Percentiles rank a stretch among this genome's conserved stretches.
These are phyloP conservation scores for Roridomyces roridus DNA, from an alignment of 768 basidiomycete genomes.

Conservation along the genomic window DNA sequence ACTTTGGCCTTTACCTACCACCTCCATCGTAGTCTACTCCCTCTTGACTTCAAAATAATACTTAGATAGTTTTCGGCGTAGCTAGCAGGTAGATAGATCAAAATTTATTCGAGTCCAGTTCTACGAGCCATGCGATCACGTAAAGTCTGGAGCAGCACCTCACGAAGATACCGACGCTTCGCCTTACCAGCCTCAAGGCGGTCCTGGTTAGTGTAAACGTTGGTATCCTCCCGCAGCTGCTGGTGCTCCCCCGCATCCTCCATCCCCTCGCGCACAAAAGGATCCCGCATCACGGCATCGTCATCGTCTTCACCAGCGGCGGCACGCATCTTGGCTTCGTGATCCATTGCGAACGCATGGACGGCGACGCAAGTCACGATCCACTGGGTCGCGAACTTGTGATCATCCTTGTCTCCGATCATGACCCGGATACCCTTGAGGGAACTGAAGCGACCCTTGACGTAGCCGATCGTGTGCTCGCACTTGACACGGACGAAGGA, in stretches of 20 bases:
- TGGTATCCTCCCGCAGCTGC: too few species aligned
- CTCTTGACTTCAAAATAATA: too few species aligned
- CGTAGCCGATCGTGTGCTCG: constrained; percentile 1
- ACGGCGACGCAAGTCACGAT: background rate
- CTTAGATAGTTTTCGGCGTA: too few species aligned
- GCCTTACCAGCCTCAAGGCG: background rate
- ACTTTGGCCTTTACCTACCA: background rate
- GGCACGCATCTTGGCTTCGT: background rate
- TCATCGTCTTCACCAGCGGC: background rate
- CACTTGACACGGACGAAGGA: background rate
- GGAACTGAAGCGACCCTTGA: background rate
- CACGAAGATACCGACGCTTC: background rate
- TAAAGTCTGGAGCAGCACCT: background rate
- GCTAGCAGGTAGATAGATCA: too few species aligned
- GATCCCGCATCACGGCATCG: background rate
- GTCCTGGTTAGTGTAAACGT: background rate
- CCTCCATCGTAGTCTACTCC: too few species aligned
- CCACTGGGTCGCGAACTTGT: constrained; percentile 1
- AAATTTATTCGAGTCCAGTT: too few species aligned
- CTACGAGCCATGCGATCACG: background rate
- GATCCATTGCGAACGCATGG: background rate
- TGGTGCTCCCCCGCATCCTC: too few species aligned
- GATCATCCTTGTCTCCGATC: background rate
- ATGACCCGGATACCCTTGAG: background rate
- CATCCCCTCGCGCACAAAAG: background rate